These are phyloP conservation scores for Phytopythium sindhum DNA, from an alignment of 352 stramenopile species.

Conservation along the genomic window DNA sequence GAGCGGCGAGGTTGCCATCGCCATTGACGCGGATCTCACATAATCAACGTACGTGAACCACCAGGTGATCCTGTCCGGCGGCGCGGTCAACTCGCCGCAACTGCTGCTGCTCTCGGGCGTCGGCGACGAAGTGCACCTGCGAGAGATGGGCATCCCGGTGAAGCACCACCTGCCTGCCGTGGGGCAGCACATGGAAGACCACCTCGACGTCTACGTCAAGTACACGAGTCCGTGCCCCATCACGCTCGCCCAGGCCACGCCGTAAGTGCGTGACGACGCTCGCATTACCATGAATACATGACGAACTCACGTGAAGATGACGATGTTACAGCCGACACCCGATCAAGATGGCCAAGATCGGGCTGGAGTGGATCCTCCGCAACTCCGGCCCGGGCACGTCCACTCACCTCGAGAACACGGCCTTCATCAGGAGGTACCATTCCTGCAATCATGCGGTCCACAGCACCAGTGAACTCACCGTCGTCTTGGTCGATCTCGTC, in stretches of 20 bases:
- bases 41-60: neutral
- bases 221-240: conserved; percentile 86
- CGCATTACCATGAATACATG: neutral
- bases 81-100: conserved; percentile 87
- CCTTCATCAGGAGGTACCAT: conserved; percentile 72
- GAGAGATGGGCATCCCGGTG: conserved; percentile 64
- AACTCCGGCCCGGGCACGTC: conserved; percentile 71
- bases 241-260: conserved; percentile 85
- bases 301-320: neutral
- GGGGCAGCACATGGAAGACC: conserved; percentile 87
- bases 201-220: conserved; percentile 88
- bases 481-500: conserved; percentile 1
- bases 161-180: conserved; percentile 77
- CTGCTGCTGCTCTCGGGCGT: conserved; percentile 88
- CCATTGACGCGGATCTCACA: neutral
- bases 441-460: too few species aligned
- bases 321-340: conserved; percentile 53
- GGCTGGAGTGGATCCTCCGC: conserved; percentile 74
- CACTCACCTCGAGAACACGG: conserved; percentile 78
- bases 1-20: neutral
- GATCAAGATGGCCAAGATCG: conserved; percentile 83
- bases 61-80: conserved; percentile 79
- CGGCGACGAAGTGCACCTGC: conserved; percentile 67
- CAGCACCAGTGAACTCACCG: neutral
- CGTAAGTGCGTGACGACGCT: conserved; percentile 14